phyloP scores from a whole-genome alignment of 225 moss, liverwort and hornwort species.

The Sphagnum tenellum region DNA sequence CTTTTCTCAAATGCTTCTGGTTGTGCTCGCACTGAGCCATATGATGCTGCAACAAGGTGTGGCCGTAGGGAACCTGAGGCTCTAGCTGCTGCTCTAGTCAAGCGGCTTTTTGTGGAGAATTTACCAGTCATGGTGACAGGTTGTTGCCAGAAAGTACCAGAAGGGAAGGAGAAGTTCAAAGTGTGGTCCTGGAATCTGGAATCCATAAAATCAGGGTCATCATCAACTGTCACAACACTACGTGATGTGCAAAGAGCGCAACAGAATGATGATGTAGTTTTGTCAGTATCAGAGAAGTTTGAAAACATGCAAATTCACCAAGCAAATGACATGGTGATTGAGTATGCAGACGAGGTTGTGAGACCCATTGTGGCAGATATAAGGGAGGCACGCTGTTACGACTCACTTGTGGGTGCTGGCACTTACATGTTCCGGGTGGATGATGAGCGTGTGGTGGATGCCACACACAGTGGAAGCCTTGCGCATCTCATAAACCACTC shows the following conservation, averaged over 20 bases:
- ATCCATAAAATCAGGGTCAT: constrained; percentile 22
- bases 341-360: constrained; percentile 49
- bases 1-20: constrained; percentile 43
- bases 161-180: constrained; percentile 13
- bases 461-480: constrained; percentile 45
- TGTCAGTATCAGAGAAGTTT: constrained; percentile 29
- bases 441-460: constrained; percentile 53
- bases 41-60: constrained; percentile 33
- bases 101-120: constrained; percentile 47
- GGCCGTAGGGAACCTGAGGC: constrained; percentile 47
- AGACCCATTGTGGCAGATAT: constrained; percentile 43
- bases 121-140: constrained; percentile 33
- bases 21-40: constrained; percentile 43
- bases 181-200: constrained; percentile 38
- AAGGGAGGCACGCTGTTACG: constrained; percentile 40
- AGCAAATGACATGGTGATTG: constrained; percentile 19
- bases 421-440: constrained; percentile 67
- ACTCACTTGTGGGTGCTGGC: constrained; percentile 51
- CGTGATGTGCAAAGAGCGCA: background rate
- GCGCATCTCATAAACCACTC: constrained; percentile 60
- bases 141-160: constrained; percentile 23
- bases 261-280: background rate
- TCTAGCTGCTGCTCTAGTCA: constrained; percentile 36
- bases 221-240: constrained; percentile 3
- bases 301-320: constrained; percentile 17